phyloP scores from a whole-genome alignment of 106 monocot genomes.

The Acorus gramineus region DNA sequence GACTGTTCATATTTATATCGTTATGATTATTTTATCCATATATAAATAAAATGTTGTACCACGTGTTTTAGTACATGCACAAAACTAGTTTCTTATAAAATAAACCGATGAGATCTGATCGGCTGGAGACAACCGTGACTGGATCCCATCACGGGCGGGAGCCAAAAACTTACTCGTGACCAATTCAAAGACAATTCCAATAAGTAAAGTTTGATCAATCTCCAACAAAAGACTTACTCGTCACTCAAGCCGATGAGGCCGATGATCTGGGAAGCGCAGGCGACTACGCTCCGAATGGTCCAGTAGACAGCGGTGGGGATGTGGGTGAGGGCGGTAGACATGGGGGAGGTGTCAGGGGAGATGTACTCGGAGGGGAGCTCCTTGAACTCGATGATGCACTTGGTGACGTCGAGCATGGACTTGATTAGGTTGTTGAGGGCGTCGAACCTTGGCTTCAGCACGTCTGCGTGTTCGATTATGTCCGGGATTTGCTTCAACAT shows the following conservation, averaged over 20 bases:
- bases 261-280: constrained; percentile 51
- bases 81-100: background rate
- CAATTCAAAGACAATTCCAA: no score
- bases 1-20: no score
- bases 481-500: constrained; percentile 53
- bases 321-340: constrained; percentile 35
- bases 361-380: constrained; percentile 58
- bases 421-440: constrained; percentile 48
- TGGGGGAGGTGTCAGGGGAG: constrained; percentile 27
- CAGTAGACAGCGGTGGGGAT: constrained; percentile 81
- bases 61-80: no score
- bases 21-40: no score
- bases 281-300: constrained; percentile 40
- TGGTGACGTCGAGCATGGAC: constrained; percentile 52
- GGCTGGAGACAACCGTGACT: no score
- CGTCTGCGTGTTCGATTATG: constrained; percentile 37
- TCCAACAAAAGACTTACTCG: constrained; percentile 35
- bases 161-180: no score
- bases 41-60: no score
- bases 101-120: background rate
- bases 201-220: background rate
- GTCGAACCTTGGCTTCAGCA: constrained; percentile 55
- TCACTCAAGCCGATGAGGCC: constrained; percentile 52
- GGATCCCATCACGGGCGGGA: no score
- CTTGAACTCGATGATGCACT: constrained; percentile 61